Conservation (phyloP, 139 green algal species). For the Chlorella sp. region DNA sequence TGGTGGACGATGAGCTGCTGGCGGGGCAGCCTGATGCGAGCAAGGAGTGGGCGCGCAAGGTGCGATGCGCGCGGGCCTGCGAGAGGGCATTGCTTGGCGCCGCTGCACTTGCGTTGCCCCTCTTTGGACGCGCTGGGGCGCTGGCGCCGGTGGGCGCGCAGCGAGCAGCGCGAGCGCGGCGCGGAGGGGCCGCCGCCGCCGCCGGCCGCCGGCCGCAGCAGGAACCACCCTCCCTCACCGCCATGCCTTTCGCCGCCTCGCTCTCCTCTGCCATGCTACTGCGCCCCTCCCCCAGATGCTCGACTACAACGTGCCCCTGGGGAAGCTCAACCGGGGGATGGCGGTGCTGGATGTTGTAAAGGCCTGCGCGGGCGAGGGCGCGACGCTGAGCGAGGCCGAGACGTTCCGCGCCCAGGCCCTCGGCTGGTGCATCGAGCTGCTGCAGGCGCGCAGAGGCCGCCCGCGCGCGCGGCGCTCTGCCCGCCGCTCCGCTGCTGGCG, state of each 20-base stretch:
- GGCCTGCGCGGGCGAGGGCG: constrained; percentile 5
- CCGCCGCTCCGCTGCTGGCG: too few species aligned
- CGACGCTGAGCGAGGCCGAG: constrained; percentile 60
- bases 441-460: constrained; percentile 47
- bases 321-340: constrained; percentile 98
- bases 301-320: constrained; percentile 94
- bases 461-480: too few species aligned
- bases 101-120: too few species aligned
- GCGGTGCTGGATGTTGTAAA: constrained; percentile 87
- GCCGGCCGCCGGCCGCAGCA: not conserved
- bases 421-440: constrained; percentile 98
- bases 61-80: too few species aligned
- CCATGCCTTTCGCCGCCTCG: not conserved
- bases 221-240: not conserved
- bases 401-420: constrained; percentile 78
- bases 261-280: not conserved
- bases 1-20: constrained; percentile 66
- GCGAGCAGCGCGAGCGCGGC: too few species aligned
- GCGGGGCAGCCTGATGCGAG: constrained; percentile 57
- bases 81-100: too few species aligned
- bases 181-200: too few species aligned
- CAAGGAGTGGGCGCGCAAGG: constrained; percentile 73
- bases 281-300: constrained; percentile 67
- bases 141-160: not conserved
- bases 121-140: too few species aligned